These are phyloP conservation scores for Exophiala oligosperma DNA, from an alignment of 2,329 filamentous ascomycete species.

Conservation along the genomic window DNA sequence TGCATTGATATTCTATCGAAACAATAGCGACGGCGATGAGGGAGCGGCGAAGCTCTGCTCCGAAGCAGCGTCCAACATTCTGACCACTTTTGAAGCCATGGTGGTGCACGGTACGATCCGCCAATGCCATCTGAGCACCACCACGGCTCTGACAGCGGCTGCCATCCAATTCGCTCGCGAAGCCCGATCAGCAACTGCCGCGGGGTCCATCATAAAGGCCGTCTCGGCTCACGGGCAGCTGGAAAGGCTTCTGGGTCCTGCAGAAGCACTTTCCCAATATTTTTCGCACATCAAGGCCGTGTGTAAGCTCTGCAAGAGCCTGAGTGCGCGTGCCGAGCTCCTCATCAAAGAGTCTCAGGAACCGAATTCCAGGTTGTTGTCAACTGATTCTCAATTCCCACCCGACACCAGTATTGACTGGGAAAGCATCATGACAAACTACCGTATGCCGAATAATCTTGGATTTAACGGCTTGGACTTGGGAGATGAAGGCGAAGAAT, in stretches of 20 bases:
- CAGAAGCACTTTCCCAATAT: not conserved
- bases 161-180: conserved; percentile 7
- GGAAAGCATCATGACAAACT: conserved; percentile 3
- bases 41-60: conserved; percentile 4
- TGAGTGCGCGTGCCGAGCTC: conserved; percentile 3
- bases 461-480: not conserved
- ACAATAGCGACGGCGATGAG: not conserved
- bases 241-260: not conserved
- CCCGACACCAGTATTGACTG: conserved; percentile 1
- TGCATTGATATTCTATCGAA: conserved; percentile 1
- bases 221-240: conserved; percentile 7
- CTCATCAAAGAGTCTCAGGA: conserved; percentile 1
- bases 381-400: not conserved
- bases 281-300: conserved; percentile 1
- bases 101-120: conserved; percentile 6
- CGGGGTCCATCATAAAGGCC: not conserved
- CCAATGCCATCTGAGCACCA: not conserved
- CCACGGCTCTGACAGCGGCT: conserved; percentile 3
- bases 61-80: conserved; percentile 10
- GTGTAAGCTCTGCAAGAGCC: conserved; percentile 3
- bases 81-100: conserved; percentile 12
- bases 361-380: not conserved
- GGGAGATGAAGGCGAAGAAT: not conserved
- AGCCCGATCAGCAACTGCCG: not conserved
- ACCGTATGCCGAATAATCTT: not conserved